These are phyloP conservation scores for Hortaea werneckii DNA, from an alignment of 2,329 filamentous ascomycete species.

Conservation along the genomic window DNA sequence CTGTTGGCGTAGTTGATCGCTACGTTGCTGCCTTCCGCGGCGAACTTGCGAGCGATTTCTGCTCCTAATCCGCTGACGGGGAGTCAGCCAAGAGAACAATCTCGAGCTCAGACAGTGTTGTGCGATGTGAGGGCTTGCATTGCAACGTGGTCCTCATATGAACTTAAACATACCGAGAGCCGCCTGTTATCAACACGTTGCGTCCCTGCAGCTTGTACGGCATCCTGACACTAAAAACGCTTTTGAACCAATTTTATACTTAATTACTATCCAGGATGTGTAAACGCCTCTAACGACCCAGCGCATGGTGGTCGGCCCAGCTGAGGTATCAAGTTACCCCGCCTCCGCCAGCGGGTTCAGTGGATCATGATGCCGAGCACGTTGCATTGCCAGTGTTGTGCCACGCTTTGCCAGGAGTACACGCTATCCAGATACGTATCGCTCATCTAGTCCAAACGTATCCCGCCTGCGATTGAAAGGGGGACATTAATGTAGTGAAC, in stretches of 20 bases:
- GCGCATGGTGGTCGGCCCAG: too few relatives aligned
- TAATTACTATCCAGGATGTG: too few relatives aligned
- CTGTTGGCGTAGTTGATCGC: constrained; percentile 64
- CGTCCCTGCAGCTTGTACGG: constrained; percentile 51
- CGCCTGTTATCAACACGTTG: constrained; percentile 56
- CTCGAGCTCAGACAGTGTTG: not conserved
- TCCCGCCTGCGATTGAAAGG: too few relatives aligned
- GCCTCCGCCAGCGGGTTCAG: too few relatives aligned
- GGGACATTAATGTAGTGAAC: too few relatives aligned
- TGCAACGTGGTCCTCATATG: not conserved
- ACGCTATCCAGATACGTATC: too few relatives aligned
- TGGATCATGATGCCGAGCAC: too few relatives aligned
- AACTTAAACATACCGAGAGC: constrained; percentile 43
- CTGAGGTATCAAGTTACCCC: too few relatives aligned
- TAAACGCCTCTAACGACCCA: too few relatives aligned
- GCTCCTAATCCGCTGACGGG: constrained; percentile 59
- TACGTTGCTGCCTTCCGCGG: constrained; percentile 56
- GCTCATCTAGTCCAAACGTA: too few relatives aligned
- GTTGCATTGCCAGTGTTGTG: too few relatives aligned
- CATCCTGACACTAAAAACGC: constrained; percentile 32
- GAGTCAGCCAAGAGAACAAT: not conserved
- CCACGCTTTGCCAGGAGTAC: too few relatives aligned
- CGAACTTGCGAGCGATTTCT: constrained; percentile 56
- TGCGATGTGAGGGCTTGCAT: not conserved
- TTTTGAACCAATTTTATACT: not conserved